Conservation (phyloP, 257 asterid species). For the Solanum commersonii region DNA sequence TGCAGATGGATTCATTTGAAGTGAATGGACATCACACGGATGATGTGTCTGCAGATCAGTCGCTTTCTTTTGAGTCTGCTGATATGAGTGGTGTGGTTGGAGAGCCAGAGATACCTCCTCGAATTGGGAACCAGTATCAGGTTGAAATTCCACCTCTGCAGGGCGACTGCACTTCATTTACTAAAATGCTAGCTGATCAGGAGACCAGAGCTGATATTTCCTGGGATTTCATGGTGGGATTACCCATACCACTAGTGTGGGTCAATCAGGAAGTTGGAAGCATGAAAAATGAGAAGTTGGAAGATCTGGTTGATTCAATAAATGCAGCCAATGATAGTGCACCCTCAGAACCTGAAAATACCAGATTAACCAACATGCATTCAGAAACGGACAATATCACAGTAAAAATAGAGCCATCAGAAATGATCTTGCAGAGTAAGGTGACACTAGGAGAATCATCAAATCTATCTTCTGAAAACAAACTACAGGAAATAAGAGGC, state of each 20-base stretch:
- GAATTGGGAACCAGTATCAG: conserved; percentile 59
- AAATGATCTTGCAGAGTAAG: conserved; percentile 4
- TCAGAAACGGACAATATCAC: conserved; percentile 9
- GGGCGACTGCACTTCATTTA: background rate
- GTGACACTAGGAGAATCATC: conserved; percentile 8
- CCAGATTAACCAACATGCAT: background rate
- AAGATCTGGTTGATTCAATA: conserved; percentile 1
- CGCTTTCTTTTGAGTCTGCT: conserved; percentile 11
- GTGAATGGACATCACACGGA: conserved; percentile 14
- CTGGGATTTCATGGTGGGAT: conserved; percentile 16
- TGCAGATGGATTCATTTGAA: conserved; percentile 21
- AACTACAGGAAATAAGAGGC: conserved; percentile 4
- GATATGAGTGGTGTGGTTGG: conserved; percentile 15
- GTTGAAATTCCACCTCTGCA: conserved; percentile 34
- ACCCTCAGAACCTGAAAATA: background rate
- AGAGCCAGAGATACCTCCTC: conserved; percentile 39
- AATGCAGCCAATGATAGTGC: background rate
- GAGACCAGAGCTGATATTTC: background rate
- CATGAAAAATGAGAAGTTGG: background rate
- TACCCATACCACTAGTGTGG: conserved; percentile 31
- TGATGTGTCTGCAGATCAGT: conserved; percentile 15
- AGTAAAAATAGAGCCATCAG: background rate
- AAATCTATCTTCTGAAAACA: background rate
- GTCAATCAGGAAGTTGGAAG: conserved; percentile 4
- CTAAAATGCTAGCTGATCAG: background rate